These are phyloP conservation scores for Circinella umbellata DNA, from an alignment of 371 early-diverging fungal genomes.

Conservation along the genomic window DNA sequence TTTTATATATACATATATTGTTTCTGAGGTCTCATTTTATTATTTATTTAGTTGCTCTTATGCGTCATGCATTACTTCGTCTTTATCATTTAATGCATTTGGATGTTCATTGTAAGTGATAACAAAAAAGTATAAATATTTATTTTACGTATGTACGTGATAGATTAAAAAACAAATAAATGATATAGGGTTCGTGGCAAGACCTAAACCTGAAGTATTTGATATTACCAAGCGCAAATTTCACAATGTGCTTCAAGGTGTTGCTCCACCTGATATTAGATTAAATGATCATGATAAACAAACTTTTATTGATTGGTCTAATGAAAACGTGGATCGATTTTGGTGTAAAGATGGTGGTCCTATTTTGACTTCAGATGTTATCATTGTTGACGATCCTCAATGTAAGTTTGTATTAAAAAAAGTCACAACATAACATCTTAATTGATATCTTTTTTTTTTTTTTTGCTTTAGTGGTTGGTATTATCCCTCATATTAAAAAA, in stretches of 20 bases:
- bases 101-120: slow-evolving; percentile 70
- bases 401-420: slow-evolving; percentile 32
- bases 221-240: slow-evolving; percentile 87
- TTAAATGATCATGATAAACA: slow-evolving; percentile 75
- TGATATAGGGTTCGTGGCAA: slow-evolving; percentile 78
- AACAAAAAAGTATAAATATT: too few relatives aligned
- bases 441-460: background rate
- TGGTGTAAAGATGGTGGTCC: slow-evolving; percentile 76
- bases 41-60: slow-evolving; percentile 73
- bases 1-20: too few relatives aligned
- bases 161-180: too few relatives aligned
- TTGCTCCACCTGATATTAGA: slow-evolving; percentile 63
- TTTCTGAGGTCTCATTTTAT: too few relatives aligned
- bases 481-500: slow-evolving; percentile 77
- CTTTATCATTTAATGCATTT: slow-evolving; percentile 68
- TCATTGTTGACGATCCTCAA: slow-evolving; percentile 92
- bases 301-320: slow-evolving; percentile 75
- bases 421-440: background rate
- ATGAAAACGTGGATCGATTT: slow-evolving; percentile 75
- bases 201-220: slow-evolving; percentile 82
- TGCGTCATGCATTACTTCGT: slow-evolving; percentile 86
- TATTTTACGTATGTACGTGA: too few relatives aligned
- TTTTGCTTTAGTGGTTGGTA: slow-evolving; percentile 59
- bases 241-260: slow-evolving; percentile 91
- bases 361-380: slow-evolving; percentile 71